Conservation (phyloP, 2,329 filamentous ascomycete species). For the Penicillium sp. region DNA sequence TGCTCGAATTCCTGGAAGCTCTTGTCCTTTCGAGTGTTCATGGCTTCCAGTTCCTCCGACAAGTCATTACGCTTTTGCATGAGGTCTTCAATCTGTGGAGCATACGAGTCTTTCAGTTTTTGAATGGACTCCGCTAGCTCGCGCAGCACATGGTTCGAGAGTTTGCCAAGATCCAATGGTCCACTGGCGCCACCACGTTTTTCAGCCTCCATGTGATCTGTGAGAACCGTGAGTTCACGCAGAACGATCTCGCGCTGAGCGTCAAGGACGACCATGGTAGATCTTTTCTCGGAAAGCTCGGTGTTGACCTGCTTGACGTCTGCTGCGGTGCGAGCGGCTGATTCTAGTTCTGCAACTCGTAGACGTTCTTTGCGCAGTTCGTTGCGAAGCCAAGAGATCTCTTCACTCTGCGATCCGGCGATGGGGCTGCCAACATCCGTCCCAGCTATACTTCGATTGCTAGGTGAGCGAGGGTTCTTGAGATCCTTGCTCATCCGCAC, state of each 20-base stretch:
- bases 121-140: constrained; percentile 63
- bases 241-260: constrained; percentile 95
- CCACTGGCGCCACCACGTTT: constrained; percentile 77
- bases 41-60: constrained; percentile 77
- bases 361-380: constrained; percentile 81
- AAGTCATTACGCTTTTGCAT: constrained; percentile 83
- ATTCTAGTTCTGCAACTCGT: constrained; percentile 74
- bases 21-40: constrained; percentile 84
- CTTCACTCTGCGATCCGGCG: constrained; percentile 59
- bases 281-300: constrained; percentile 86
- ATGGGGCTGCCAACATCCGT: constrained; percentile 72
- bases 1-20: constrained; percentile 95
- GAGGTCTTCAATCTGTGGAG: constrained; percentile 75
- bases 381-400: constrained; percentile 62
- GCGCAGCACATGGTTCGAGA: constrained; percentile 60
- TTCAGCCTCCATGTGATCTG: constrained; percentile 80
- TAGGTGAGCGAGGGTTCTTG: constrained; percentile 69
- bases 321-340: constrained; percentile 56
- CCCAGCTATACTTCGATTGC: constrained; percentile 47
- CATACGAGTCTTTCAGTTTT: constrained; percentile 75
- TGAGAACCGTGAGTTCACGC: constrained; percentile 82
- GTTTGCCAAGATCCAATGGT: constrained; percentile 72
- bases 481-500: constrained; percentile 59
- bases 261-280: constrained; percentile 90
- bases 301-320: constrained; percentile 76